Base-by-base conservation (phyloP, 2,329 filamentous ascomycete genomes). In the Epichloe elymi region DNA sequence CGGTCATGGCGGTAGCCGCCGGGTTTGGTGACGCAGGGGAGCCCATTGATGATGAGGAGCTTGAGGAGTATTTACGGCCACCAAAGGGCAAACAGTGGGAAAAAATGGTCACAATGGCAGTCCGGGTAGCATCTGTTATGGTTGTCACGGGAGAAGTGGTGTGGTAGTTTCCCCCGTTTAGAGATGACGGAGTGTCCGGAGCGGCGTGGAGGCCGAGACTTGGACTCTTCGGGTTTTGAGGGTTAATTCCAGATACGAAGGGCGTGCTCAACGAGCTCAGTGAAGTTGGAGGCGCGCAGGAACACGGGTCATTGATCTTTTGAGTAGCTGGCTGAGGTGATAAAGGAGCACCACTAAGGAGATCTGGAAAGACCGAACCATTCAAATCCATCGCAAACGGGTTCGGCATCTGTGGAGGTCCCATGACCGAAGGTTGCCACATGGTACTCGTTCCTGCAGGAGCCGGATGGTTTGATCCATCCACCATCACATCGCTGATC, bases 401-500 rank as follows among this genome's bases (percentile, higher is more conserved):
- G 60, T 82, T 81, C 42, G 80, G 71, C 64, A 87, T 75, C 60
- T 83, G 75, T 33, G 82, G 79, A 56, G 86, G 85, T 20, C 79
- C 76, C 67, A 87, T 83, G 60, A 88, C 73, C 39, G 80, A 75
- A 48, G 79, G 75, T 60, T 85, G 80, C 82, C 85, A 88, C 71
- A 86, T 80, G 48, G 79, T 76, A 57, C 74, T 72, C 47, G 75
- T 71, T 49, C 67, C 70, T 54, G 70, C 71, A 52, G 74, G 69
- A 38, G 76, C 72, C 40, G 77, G 74, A 57, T 83, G 81, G 65
- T 83, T 85, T 38, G 80, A 80, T 53, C 87, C 88, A 66, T 96
- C 89, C 52, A 93, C 74, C 84, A 95, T 89, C 53, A 89, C 82
- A 64, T 97, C 93, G 67, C 88, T 94, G 66, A 90, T 86, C 48